Evolutionary conservation across 129 eudicot species (phyloP).

Genomic region (Deinandra increscens): DNA sequence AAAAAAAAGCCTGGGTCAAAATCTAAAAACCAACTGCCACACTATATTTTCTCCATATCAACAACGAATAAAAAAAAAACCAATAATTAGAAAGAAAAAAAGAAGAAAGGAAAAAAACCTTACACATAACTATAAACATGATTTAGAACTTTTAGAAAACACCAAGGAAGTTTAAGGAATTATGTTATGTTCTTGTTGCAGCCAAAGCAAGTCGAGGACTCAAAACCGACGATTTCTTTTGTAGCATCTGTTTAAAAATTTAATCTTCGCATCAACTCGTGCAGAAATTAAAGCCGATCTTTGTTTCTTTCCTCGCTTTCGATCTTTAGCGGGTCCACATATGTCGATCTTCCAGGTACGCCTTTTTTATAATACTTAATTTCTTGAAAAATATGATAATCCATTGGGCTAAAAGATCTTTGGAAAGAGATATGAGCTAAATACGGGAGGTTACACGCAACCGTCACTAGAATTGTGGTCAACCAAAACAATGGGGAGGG

Average conservation of each 20-base stretch:
- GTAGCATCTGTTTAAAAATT: conserved; percentile 52
- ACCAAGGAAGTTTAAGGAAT: too few species aligned
- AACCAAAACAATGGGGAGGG: conserved; percentile 82
- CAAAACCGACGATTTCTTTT: conserved; percentile 46
- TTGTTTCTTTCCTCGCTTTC: conserved; percentile 69
- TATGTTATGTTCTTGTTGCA: not conserved
- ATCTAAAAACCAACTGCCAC: too few species aligned
- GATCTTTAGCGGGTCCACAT: conserved; percentile 79
- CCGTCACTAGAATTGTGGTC: conserved; percentile 60
- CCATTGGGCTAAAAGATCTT: conserved; percentile 78
- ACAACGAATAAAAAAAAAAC: conserved; percentile 24
- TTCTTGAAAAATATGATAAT: conserved; percentile 90
- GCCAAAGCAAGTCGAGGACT: conserved; percentile 5
- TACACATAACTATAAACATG: conserved; percentile 33
- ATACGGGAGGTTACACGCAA: conserved; percentile 73
- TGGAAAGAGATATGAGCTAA: conserved; percentile 76
- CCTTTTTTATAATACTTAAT: conserved; percentile 78
- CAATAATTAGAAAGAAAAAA: not conserved
- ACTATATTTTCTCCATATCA: conserved; percentile 24
- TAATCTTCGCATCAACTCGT: conserved; percentile 68
- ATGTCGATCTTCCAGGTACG: conserved; percentile 53
- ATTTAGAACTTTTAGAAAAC: too few species aligned
- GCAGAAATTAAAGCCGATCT: conserved; percentile 19
- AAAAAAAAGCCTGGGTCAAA: too few species aligned
- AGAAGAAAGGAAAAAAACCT: conserved; percentile 13